Conservation (phyloP, 2,329 filamentous ascomycete genomes). For the Sclerotinia subarctica region DNA sequence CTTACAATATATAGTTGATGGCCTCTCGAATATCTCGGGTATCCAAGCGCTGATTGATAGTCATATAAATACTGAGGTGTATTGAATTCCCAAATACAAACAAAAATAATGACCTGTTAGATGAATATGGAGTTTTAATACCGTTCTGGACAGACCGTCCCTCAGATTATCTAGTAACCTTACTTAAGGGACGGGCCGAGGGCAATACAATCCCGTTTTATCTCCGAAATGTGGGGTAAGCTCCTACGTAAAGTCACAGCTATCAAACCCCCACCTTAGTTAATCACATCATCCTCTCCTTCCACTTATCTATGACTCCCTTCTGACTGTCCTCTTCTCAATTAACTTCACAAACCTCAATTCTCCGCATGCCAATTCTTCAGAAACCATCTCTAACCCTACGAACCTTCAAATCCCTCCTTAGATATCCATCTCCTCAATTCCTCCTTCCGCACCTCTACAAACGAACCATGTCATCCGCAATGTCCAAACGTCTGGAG, state of each 20-base stretch:
- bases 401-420: conserved; percentile 6
- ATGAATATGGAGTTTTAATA: neutral
- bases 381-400: neutral
- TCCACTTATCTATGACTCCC: neutral
- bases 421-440: neutral
- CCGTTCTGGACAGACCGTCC: neutral
- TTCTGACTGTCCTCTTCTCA: neutral
- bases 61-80: neutral
- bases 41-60: neutral
- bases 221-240: conserved; percentile 20
- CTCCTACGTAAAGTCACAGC: neutral
- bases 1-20: neutral
- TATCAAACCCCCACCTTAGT: conserved; percentile 13
- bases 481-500: conserved; percentile 76
- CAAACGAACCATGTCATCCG: conserved; percentile 56
- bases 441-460: neutral
- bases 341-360: neutral
- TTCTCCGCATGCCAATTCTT: neutral
- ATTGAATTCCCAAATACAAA: neutral
- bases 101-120: neutral
- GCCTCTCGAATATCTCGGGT: neutral
- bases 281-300: neutral
- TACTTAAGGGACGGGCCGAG: neutral
- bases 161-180: neutral
- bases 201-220: conserved; percentile 12